Conservation (phyloP, 441 rosid species). For the Aquilaria agallochum region DNA sequence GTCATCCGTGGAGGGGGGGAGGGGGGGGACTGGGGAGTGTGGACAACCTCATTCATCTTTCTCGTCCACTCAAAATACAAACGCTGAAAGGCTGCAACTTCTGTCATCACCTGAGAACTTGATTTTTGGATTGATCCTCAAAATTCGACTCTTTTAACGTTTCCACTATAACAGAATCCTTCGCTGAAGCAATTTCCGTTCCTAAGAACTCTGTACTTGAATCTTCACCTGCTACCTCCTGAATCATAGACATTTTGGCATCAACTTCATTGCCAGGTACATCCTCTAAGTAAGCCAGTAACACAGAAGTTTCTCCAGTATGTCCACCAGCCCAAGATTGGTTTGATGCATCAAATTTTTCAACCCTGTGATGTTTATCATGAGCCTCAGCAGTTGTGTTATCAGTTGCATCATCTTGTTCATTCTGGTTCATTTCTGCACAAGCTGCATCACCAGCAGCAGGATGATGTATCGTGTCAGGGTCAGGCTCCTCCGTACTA, state of each 20-base stretch:
- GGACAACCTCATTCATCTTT: no score
- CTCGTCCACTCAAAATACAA: no score
- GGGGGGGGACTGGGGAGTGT: no score
- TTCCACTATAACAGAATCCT: constrained; percentile 2
- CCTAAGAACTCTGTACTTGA: constrained; percentile 1
- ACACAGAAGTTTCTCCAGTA: constrained; percentile 10
- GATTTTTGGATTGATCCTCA: no score
- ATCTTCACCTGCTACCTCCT: constrained; percentile 7
- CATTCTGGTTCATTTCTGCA: background rate
- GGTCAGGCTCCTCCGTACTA: constrained; percentile 8
- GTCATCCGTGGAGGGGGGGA: no score
- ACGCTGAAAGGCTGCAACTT: no score
- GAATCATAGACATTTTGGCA: background rate
- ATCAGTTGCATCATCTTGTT: constrained; percentile 16
- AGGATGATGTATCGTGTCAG: constrained; percentile 2
- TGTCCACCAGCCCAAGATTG: constrained; percentile 3
- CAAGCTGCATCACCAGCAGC: background rate
- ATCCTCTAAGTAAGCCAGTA: constrained; percentile 1
- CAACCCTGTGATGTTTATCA: constrained; percentile 10
- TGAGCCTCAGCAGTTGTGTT: constrained; percentile 9
- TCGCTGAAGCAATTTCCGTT: constrained; percentile 1
- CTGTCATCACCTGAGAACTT: no score
- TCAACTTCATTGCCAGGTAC: background rate
- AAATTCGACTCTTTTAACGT: no score
- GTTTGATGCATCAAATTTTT: constrained; percentile 11